These are phyloP conservation scores for Ogataea populi-albae DNA, from an alignment of 805 yeast genomes.

Conservation along the genomic window DNA sequence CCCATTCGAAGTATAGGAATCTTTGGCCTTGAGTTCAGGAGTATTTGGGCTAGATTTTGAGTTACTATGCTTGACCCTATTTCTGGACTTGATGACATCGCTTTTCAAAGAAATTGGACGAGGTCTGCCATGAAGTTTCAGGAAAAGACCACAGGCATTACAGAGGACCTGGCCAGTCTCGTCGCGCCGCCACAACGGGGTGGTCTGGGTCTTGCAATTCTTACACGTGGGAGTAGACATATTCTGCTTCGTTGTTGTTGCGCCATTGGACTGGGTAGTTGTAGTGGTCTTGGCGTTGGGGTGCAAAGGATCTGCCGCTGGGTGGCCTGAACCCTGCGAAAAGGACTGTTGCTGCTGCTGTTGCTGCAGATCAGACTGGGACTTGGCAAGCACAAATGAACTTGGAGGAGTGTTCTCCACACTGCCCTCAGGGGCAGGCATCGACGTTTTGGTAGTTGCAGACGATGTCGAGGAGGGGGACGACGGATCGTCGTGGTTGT, in stretches of 20 bases:
- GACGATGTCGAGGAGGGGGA: background rate
- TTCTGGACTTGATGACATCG: constrained; percentile 87
- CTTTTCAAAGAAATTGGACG: constrained; percentile 90
- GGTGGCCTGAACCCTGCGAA: background rate
- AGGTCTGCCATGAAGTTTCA: constrained; percentile 88
- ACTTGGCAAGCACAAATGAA: constrained; percentile 1
- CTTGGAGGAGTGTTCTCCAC: background rate
- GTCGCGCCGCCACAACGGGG: constrained; percentile 94
- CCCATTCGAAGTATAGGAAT: constrained; percentile 23
- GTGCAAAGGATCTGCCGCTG: constrained; percentile 34
- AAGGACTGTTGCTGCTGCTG: background rate
- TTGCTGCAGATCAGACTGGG: background rate
- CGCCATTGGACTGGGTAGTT: constrained; percentile 54
- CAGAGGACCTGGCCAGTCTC: constrained; percentile 88
- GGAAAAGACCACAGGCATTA: constrained; percentile 89
- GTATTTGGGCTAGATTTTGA: constrained; percentile 49
- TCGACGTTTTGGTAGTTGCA: background rate
- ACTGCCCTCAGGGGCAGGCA: background rate
- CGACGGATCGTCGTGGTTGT: background rate
- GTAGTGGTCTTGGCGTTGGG: constrained; percentile 64
- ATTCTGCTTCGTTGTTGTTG: constrained; percentile 62
- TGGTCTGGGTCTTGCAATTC: constrained; percentile 88
- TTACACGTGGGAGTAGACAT: constrained; percentile 73
- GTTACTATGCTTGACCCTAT: constrained; percentile 62
- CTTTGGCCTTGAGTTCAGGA: constrained; percentile 55